Conservation (phyloP, 345 rosid genomes). For the Ricinus communis region DNA sequence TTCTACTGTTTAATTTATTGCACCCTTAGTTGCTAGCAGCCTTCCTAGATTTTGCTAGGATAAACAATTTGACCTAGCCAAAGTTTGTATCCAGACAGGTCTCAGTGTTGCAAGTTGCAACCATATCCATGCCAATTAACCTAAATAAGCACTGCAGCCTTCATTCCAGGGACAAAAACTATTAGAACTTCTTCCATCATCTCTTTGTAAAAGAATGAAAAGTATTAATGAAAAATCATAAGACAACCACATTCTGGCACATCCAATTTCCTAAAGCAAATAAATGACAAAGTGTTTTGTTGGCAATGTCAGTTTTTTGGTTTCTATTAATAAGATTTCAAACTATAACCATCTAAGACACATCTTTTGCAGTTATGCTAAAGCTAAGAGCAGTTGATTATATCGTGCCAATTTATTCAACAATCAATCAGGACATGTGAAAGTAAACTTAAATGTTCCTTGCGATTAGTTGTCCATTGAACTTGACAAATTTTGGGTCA, state of each 20-base stretch:
- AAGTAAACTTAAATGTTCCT: not conserved
- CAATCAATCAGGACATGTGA: not conserved
- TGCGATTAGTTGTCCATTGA: not conserved
- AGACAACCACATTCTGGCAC: not conserved
- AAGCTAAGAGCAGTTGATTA: conserved; percentile 1
- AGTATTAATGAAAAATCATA: not conserved
- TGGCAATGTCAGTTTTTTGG: not conserved
- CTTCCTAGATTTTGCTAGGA: too few relatives aligned
- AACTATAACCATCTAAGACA: not conserved
- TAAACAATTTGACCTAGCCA: too few relatives aligned
- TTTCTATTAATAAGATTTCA: not conserved
- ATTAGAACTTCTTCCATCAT: not conserved
- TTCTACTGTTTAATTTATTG: too few relatives aligned
- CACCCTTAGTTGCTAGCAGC: too few relatives aligned
- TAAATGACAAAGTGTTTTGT: not conserved
- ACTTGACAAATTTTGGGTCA: not conserved
- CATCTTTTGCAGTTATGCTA: not conserved
- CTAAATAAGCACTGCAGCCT: too few relatives aligned
- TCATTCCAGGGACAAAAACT: not conserved
- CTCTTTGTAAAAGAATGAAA: not conserved
- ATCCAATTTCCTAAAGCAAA: not conserved
- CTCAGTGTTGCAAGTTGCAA: too few relatives aligned
- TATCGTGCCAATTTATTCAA: conserved; percentile 7
- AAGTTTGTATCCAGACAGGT: too few relatives aligned
- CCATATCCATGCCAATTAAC: too few relatives aligned